Conservation (phyloP, 2,329 filamentous ascomycete genomes). For the Arthrobotrys musiformis region DNA sequence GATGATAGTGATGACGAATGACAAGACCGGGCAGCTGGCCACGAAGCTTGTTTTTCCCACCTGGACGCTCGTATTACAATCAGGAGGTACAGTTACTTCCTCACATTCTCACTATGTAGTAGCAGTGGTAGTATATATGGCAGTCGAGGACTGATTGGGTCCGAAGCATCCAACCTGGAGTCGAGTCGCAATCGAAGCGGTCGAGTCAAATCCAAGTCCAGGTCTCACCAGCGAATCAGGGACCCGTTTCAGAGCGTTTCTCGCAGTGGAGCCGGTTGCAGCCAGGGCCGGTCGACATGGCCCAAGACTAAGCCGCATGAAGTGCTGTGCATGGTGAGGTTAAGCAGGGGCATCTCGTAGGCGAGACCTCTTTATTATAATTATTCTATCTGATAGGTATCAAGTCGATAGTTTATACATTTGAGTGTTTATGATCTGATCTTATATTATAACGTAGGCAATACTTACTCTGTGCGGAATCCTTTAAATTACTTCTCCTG, state of each 20-base stretch:
- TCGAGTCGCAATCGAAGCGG: constrained; percentile 4
- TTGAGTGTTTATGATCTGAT: too few species aligned
- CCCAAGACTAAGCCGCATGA: background rate
- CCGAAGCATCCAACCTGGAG: constrained; percentile 3
- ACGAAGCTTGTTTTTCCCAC: too few species aligned
- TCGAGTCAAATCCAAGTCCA: background rate
- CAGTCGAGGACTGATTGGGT: constrained; percentile 33
- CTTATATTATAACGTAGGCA: too few species aligned
- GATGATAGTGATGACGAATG: constrained; percentile 5
- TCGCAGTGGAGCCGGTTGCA: background rate
- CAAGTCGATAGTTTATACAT: too few species aligned
- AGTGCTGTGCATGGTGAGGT: background rate
- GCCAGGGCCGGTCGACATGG: background rate
- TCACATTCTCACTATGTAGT: background rate
- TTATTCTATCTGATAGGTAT: too few species aligned
- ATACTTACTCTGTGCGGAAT: too few species aligned
- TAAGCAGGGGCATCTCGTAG: constrained; percentile 5
- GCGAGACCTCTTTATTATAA: too few species aligned
- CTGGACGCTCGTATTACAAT: too few species aligned
- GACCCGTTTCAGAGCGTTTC: background rate
- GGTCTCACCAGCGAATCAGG: background rate
- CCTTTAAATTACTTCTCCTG: too few species aligned
- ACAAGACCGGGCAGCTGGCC: constrained; percentile 8
- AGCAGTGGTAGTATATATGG: too few species aligned
- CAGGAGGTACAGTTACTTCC: too few species aligned